A percentile compares a stretch with the other conserved stretches of the same genome.
These are phyloP conservation scores for Penicillium pulvis DNA, from an alignment of 495 filamentous ascomycete genomes.

Conservation along the genomic window DNA sequence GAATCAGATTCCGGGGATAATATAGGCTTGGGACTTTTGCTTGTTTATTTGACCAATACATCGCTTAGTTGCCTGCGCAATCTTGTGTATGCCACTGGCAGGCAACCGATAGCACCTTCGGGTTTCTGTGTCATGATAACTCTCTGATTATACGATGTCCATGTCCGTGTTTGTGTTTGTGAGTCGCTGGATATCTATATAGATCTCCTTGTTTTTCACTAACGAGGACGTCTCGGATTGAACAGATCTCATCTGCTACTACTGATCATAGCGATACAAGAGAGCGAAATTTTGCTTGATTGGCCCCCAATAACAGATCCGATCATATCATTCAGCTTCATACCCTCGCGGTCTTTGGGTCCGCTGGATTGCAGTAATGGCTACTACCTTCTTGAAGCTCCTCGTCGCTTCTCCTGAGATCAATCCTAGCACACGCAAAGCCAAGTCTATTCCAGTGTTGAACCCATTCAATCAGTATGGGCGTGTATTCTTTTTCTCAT, in stretches of 20 bases:
- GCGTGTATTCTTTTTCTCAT: constrained; percentile 91
- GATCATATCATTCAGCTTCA: not conserved
- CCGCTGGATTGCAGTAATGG: constrained; percentile 8
- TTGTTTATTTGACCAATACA: not conserved
- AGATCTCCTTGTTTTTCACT: not conserved
- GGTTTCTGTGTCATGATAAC: not conserved
- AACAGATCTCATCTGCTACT: not conserved
- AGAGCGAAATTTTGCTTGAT: not conserved
- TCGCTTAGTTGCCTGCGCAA: not conserved
- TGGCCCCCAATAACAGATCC: not conserved
- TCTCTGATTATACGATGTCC: not conserved
- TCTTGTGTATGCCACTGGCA: no score
- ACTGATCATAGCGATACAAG: not conserved
- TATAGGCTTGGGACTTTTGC: not conserved
- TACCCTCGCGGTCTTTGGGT: not conserved
- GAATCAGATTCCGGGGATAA: not conserved
- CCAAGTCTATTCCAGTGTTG: constrained; percentile 75
- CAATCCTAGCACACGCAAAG: constrained; percentile 81
- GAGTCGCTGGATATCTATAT: not conserved
- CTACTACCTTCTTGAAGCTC: constrained; percentile 26
- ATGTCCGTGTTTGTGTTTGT: not conserved
- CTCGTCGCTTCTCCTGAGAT: constrained; percentile 45
- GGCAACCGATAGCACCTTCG: not conserved
- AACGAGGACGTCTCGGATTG: not conserved
- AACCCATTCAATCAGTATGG: constrained; percentile 84